A percentile compares a stretch with the other conserved stretches of the same genome.
phyloP scores from a whole-genome alignment of 1,284 basidiomycete genomes.

The Sporisorium reilianum region DNA sequence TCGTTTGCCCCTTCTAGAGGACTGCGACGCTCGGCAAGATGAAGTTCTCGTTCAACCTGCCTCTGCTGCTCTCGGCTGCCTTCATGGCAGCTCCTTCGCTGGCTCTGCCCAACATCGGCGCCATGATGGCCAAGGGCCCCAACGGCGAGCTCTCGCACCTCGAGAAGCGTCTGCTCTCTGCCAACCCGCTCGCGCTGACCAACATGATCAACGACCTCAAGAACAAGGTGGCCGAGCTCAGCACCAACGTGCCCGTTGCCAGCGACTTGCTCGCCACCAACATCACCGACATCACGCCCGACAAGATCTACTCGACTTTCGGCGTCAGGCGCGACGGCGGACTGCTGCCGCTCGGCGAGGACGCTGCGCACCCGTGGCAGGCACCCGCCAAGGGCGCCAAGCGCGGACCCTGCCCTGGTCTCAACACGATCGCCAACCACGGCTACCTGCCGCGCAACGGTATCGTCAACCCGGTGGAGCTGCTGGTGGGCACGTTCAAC shows the following conservation, averaged over 20 bases:
- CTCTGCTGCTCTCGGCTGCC: conserved; percentile 13
- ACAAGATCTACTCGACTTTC: conserved; percentile 24
- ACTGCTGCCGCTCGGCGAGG: conserved; percentile 15
- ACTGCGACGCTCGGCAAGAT: conserved; percentile 4
- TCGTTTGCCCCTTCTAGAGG: neutral
- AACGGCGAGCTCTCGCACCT: conserved; percentile 24
- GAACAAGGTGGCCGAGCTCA: conserved; percentile 15
- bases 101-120: conserved; percentile 25
- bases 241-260: neutral
- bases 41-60: conserved; percentile 19
- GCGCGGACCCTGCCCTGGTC: conserved; percentile 67
- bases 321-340: conserved; percentile 19
- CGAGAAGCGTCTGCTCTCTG: conserved; percentile 21
- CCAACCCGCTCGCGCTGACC: conserved; percentile 10
- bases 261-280: conserved; percentile 11
- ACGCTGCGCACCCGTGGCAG: conserved; percentile 28
- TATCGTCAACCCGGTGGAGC: conserved; percentile 59
- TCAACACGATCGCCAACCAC: conserved; percentile 69
- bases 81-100: conserved; percentile 4
- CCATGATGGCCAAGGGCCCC: conserved; percentile 21
- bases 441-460: conserved; percentile 56
- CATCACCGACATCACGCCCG: conserved; percentile 20
- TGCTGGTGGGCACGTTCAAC: conserved; percentile 41
- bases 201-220: conserved; percentile 12
- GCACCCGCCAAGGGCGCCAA: conserved; percentile 19